Base-by-base conservation (phyloP, 2,329 filamentous ascomycete genomes). In the Emergomyces pasteurianus region DNA sequence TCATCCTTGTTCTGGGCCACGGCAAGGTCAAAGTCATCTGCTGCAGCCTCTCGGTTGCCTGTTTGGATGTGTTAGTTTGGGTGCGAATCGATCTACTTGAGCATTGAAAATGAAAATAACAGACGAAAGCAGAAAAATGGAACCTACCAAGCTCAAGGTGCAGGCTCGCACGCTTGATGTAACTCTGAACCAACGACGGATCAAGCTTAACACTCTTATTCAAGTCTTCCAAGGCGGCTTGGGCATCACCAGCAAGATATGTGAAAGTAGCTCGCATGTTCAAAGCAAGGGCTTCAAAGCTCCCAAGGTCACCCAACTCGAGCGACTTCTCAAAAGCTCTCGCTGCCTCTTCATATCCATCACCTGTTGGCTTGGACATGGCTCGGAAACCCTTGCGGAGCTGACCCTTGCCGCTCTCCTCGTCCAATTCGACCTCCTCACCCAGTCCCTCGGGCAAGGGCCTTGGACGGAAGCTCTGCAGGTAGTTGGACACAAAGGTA, bases 131-230 rank as follows among this genome's bases (percentile, higher is more conserved):
- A 59, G 57, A 62, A 42, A 26, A 36, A 34, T 12, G 18, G 12
- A 40, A 72, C 83, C 69, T 80, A 88, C 88, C 92, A 63, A 94
- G 86, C 78, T 99, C 94, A 46, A 99, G 82, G 74, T 95, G 90
- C 87, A 99, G 95, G 81, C 92, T 97, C 60, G 94, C 94, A 63
- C 94, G 88, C 83, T 99, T 99, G 79, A 99, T 96, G 75, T 95
- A 97, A 79, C 90, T 96, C 79, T 99, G 94, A 8, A 91, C 95
- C 78, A 97, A 81, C 9, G 84, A 80, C 16, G 90, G 89, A 70
- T 97, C 87, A 54, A 97, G 80, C 75, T 96, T 90, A 62, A 97
- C 88, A 74, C 90, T 95, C 84, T 89, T 94, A 75, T 91, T 90
- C 70, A 99, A 83, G 72, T 97, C 94, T 47, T 81, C 78, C 66